These are phyloP conservation scores for Brachypodium distachyon DNA, from an alignment of 202 grass and related monocot genomes.

Conservation along the genomic window DNA sequence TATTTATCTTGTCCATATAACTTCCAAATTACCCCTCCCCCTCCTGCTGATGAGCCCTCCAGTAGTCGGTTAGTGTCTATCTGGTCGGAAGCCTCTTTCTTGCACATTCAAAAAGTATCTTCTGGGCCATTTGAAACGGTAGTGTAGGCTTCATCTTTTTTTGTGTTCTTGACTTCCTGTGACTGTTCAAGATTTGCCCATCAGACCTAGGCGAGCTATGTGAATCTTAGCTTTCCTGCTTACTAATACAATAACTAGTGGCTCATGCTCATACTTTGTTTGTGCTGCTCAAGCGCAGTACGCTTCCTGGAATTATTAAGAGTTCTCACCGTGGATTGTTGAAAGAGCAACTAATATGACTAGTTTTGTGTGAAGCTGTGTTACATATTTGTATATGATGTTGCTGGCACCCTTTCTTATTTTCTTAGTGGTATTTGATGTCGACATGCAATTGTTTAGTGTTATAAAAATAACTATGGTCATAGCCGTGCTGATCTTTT, in stretches of 20 bases:
- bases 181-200: not conserved
- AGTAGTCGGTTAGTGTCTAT: not conserved
- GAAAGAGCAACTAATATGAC: not conserved
- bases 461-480: not conserved
- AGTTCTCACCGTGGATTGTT: not conserved
- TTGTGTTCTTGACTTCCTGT: not conserved
- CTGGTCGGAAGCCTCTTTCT: not conserved
- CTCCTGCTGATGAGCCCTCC: not conserved
- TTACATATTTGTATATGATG: not conserved
- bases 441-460: not conserved
- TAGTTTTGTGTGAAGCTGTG: not conserved
- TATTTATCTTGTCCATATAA: constrained; percentile 10
- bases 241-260: not conserved
- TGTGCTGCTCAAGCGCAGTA: not conserved
- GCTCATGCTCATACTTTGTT: not conserved
- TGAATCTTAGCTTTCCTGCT: not conserved
- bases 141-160: not conserved
- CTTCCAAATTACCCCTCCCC: not conserved
- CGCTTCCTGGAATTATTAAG: not conserved
- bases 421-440: not conserved
- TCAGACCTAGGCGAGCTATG: not conserved
- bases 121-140: not conserved
- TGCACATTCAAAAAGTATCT: not conserved
- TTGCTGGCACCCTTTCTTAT: not conserved
- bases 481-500: not conserved